phyloP scores from a whole-genome alignment of 2,329 filamentous ascomycete genomes.

The Dothiorella sarmentorum region DNA sequence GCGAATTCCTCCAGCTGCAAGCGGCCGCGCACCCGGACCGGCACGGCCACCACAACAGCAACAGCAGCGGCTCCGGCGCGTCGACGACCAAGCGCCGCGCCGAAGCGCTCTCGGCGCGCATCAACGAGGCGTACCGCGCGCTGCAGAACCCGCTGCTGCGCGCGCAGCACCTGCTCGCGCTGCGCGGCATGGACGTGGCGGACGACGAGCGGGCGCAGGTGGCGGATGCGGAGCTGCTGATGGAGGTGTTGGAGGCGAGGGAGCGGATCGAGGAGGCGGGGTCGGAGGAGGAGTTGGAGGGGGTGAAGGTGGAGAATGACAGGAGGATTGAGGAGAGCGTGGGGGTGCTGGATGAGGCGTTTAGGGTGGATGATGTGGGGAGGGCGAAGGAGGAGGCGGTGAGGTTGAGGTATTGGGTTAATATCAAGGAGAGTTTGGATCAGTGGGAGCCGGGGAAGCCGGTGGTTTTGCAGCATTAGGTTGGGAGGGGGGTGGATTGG shows the following conservation, averaged over 20 bases:
- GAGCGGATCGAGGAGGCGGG: slow-evolving; percentile 57
- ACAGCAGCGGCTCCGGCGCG: no score
- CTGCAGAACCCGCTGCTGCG: slow-evolving; percentile 72
- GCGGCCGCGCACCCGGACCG: slow-evolving; percentile 72
- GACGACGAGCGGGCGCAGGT: slow-evolving; percentile 73
- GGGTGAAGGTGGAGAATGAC: slow-evolving; percentile 64
- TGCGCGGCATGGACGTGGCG: slow-evolving; percentile 71
- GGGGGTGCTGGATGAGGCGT: slow-evolving; percentile 58
- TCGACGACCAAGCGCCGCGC: slow-evolving; percentile 58
- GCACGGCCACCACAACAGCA: slow-evolving; percentile 41
- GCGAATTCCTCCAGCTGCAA: slow-evolving; percentile 85
- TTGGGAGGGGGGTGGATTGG: background rate
- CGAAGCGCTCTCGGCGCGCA: slow-evolving; percentile 73
- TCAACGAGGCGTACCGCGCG: slow-evolving; percentile 91
- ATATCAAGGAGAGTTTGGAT: slow-evolving; percentile 74
- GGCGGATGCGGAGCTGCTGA: slow-evolving; percentile 68
- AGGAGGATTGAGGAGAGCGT: slow-evolving; percentile 63
- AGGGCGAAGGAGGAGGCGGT: slow-evolving; percentile 70
- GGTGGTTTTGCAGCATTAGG: slow-evolving; percentile 54
- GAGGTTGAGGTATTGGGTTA: slow-evolving; percentile 83
- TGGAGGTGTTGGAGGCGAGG: slow-evolving; percentile 71
- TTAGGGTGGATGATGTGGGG: slow-evolving; percentile 63
- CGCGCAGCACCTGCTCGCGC: slow-evolving; percentile 79
- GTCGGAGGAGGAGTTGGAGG: slow-evolving; percentile 60
- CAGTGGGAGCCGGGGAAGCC: slow-evolving; percentile 79